These are phyloP conservation scores for Teratosphaeria gauchensis DNA, from an alignment of 2,329 filamentous ascomycete species.

Conservation along the genomic window DNA sequence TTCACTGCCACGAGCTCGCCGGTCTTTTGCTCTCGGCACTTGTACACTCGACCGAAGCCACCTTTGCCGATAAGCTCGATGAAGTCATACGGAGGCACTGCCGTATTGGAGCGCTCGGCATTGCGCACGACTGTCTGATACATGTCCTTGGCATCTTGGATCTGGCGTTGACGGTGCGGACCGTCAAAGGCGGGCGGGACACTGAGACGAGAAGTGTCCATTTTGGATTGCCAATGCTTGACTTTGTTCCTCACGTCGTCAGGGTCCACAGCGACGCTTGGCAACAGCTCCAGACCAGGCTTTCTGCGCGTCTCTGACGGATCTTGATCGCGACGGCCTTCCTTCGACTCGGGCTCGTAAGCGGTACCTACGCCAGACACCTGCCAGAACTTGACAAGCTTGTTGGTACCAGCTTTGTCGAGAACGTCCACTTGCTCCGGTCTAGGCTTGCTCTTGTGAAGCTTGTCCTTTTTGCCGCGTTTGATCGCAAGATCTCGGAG, in stretches of 20 bases:
- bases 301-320: not conserved
- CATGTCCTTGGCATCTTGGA: constrained; percentile 63
- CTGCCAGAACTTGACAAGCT: constrained; percentile 10
- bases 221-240: constrained; percentile 6
- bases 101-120: constrained; percentile 49
- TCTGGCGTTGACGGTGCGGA: constrained; percentile 47
- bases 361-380: not conserved
- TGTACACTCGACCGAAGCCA: constrained; percentile 65
- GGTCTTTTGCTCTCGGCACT: constrained; percentile 39
- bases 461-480: not conserved
- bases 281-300: not conserved
- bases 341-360: not conserved
- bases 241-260: not conserved
- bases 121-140: constrained; percentile 54
- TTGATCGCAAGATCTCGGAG: not conserved
- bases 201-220: constrained; percentile 21
- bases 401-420: constrained; percentile 6
- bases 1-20: constrained; percentile 60
- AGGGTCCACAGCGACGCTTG: not conserved
- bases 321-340: not conserved
- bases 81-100: constrained; percentile 57
- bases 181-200: constrained; percentile 11
- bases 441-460: not conserved
- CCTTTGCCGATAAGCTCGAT: constrained; percentile 67
- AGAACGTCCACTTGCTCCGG: constrained; percentile 8